Conservation (phyloP, 169 alveolate species). For the Plasmodium gonderi region DNA sequence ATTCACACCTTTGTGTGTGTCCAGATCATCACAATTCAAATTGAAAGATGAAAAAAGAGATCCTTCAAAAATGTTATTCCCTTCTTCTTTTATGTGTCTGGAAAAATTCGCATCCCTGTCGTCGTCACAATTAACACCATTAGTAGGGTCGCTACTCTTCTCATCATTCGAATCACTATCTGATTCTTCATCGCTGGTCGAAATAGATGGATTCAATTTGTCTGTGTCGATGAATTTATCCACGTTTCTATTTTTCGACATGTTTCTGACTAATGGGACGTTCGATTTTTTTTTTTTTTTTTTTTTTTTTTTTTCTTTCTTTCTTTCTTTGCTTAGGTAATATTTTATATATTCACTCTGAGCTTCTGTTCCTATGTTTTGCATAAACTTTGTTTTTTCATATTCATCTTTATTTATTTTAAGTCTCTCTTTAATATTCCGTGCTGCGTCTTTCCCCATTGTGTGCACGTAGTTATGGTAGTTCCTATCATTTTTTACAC, state of each 20-base stretch:
- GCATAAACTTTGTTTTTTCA: background rate
- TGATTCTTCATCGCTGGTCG: background rate
- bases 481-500: background rate
- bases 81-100: background rate
- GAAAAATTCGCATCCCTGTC: too few species aligned
- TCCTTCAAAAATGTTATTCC: background rate
- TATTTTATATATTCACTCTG: background rate
- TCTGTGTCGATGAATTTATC: background rate
- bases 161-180: background rate
- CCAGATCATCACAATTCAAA: background rate
- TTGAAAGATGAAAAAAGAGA: constrained; percentile 33
- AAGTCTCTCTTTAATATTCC: background rate
- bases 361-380: background rate
- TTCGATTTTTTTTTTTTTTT: too few species aligned
- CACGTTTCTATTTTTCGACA: background rate
- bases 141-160: background rate
- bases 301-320: too few species aligned
- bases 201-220: background rate
- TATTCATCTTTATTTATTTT: background rate
- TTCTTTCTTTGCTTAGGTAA: background rate
- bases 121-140: too few species aligned
- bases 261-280: background rate
- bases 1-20: background rate
- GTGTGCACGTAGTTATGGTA: background rate
- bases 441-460: background rate